phyloP scores from a whole-genome alignment of 352 stramenopile genomes.

The Peronospora destructor region DNA sequence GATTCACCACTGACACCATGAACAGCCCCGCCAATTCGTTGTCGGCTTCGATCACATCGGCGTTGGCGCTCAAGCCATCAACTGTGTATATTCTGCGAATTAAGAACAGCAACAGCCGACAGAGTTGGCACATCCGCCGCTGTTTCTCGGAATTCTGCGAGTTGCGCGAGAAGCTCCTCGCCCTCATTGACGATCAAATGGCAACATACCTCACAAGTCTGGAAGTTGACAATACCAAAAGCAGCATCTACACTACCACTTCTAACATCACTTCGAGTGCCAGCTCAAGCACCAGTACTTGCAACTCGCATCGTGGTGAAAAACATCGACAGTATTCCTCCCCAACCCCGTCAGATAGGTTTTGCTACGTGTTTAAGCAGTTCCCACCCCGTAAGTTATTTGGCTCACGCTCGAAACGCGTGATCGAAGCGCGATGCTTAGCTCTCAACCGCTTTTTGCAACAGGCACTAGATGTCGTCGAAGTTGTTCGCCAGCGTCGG shows the following conservation, averaged over 20 bases:
- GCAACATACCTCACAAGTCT: conserved; percentile 23
- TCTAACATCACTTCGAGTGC: conserved; percentile 15
- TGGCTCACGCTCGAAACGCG: conserved; percentile 52
- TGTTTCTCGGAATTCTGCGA: conserved; percentile 76
- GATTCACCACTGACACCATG: conserved; percentile 27
- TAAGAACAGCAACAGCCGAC: conserved; percentile 35
- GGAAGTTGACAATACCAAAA: conserved; percentile 15
- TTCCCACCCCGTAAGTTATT: conserved; percentile 63
- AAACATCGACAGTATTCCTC: conserved; percentile 11
- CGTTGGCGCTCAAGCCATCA: conserved; percentile 60
- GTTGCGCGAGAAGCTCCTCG: conserved; percentile 57
- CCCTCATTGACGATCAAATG: conserved; percentile 45
- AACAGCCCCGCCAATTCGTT: conserved; percentile 39
- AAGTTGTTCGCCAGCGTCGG: conserved; percentile 48
- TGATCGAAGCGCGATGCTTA: conserved; percentile 57
- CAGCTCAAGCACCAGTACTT: conserved; percentile 15
- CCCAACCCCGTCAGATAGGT: conserved; percentile 26
- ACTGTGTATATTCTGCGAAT: conserved; percentile 69
- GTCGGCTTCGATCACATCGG: conserved; percentile 57
- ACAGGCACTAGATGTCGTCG: conserved; percentile 44
- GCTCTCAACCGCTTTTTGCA: conserved; percentile 58
- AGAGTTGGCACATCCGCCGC: conserved; percentile 57
- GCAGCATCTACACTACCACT: conserved; percentile 15
- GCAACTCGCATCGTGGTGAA: conserved; percentile 12
- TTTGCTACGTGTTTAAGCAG: conserved; percentile 58